Conservation (phyloP, 805 yeast genomes). For the Monosporozyma siamensis region DNA sequence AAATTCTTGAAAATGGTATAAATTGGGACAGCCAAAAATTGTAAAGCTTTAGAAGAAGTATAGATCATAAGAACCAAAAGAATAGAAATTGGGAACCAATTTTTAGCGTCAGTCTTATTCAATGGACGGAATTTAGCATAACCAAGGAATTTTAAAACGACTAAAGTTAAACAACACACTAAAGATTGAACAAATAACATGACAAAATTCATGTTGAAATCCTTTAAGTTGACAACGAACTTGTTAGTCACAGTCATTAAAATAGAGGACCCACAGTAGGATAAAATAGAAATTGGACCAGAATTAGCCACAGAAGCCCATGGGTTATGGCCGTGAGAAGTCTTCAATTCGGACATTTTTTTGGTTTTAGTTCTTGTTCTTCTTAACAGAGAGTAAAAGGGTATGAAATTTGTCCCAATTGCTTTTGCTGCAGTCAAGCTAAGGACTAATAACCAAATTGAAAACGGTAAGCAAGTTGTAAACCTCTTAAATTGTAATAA, state of each 20-base stretch:
- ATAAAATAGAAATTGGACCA: slow-evolving; percentile 56
- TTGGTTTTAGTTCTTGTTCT: not conserved
- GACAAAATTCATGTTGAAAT: slow-evolving; percentile 77
- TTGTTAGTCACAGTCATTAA: slow-evolving; percentile 97
- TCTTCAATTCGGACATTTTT: slow-evolving; percentile 26
- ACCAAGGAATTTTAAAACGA: slow-evolving; percentile 61
- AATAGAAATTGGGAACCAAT: slow-evolving; percentile 92
- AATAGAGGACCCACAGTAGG: slow-evolving; percentile 90
- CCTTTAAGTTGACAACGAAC: slow-evolving; percentile 68
- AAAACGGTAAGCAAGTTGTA: too few relatives aligned
- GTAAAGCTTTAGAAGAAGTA: slow-evolving; percentile 92
- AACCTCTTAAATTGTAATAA: too few relatives aligned
- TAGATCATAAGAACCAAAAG: slow-evolving; percentile 88
- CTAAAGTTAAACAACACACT: slow-evolving; percentile 71
- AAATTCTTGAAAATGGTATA: slow-evolving; percentile 97
- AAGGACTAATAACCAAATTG: too few relatives aligned
- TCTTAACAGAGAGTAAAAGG: too few relatives aligned
- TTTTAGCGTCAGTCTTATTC: slow-evolving; percentile 80
- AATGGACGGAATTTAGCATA: slow-evolving; percentile 80
- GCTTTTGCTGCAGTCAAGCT: too few relatives aligned
- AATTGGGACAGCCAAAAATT: slow-evolving; percentile 84
- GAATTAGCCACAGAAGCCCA: slow-evolving; percentile 32
- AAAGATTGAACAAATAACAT: slow-evolving; percentile 80
- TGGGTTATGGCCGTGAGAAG: slow-evolving; percentile 6
- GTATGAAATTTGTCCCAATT: too few relatives aligned